Evolutionary conservation across 495 filamentous ascomycete species (phyloP).

Genomic region (Aspergillus taichungensis): DNA sequence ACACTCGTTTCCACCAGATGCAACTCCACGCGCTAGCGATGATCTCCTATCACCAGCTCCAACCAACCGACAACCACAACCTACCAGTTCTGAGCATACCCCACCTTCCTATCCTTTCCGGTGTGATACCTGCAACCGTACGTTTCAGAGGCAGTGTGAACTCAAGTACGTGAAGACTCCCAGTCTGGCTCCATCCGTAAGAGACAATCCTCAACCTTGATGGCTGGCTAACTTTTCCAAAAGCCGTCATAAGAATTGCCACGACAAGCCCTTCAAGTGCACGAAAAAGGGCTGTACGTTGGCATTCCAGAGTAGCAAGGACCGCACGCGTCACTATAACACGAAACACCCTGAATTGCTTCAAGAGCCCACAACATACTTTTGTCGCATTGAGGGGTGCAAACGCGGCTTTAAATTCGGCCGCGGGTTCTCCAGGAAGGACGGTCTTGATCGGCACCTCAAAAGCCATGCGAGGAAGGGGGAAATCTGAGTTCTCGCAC

Average conservation of each 20-base stretch:
- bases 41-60: neutral
- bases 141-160: neutral
- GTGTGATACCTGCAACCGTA: neutral
- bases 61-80: neutral
- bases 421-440: neutral
- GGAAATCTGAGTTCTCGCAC: neutral
- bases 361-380: neutral
- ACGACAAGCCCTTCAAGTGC: neutral
- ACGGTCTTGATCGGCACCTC: neutral
- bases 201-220: too few species aligned
- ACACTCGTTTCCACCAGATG: neutral
- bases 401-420: neutral
- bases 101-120: neutral
- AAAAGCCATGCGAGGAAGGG: neutral
- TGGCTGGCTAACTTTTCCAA: neutral
- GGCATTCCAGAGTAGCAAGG: neutral
- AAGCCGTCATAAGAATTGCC: neutral
- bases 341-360: neutral
- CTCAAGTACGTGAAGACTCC: neutral
- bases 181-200: neutral
- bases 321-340: neutral
- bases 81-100: neutral
- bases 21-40: neutral
- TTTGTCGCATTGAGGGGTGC: neutral
- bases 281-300: neutral